Percentiles rank a stretch among this genome's conserved stretches.
phyloP scores from a whole-genome alignment of 1,284 basidiomycete species.

The Marasmius sp. region DNA sequence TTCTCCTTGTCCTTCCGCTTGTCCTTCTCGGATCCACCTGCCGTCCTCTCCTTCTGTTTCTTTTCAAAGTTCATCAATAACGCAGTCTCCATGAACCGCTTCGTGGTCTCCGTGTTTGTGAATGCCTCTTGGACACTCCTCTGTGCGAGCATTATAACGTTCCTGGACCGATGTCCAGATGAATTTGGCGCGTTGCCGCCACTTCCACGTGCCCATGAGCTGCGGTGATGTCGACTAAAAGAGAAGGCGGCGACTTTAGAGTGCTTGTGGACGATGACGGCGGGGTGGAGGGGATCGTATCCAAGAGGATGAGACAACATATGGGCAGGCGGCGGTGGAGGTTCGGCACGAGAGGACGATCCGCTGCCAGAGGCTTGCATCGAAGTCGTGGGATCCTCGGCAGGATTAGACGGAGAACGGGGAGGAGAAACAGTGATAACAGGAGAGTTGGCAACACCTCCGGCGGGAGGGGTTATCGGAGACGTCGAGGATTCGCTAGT shows the following conservation, averaged over 20 bases:
- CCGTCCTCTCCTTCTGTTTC: not conserved
- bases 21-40: not conserved
- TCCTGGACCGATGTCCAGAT: not conserved
- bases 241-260: conserved; percentile 13
- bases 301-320: not conserved
- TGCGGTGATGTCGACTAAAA: conserved; percentile 7
- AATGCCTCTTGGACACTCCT: conserved; percentile 1
- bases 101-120: conserved; percentile 1
- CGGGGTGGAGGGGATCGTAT: conserved; percentile 8
- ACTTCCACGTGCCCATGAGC: not conserved
- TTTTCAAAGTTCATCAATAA: not conserved
- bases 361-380: not conserved
- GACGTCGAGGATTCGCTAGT: not conserved
- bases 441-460: not conserved
- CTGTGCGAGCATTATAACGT: not conserved
- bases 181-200: not conserved
- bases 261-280: conserved; percentile 13
- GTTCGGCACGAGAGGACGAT: not conserved
- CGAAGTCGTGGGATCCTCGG: not conserved
- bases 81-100: conserved; percentile 2
- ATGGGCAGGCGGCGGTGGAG: not conserved
- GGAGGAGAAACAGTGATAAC: not conserved
- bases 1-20: not conserved
- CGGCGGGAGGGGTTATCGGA: not conserved
- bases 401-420: not conserved